phyloP scores from a whole-genome alignment of 768 basidiomycete species.

The Brasilioporus rufonigricans region DNA sequence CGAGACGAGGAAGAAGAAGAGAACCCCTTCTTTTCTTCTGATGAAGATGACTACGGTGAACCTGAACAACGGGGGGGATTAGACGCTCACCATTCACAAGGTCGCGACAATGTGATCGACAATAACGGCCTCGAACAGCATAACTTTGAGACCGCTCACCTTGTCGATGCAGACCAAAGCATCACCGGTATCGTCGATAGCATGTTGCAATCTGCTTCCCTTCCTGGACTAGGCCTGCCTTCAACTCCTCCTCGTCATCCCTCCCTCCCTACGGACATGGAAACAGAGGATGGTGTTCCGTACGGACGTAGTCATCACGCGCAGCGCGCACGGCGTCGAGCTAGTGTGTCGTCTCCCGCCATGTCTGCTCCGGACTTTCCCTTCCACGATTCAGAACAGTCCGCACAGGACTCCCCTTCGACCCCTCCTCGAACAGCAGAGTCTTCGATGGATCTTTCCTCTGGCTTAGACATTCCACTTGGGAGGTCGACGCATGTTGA shows the following conservation, averaged over 20 bases:
- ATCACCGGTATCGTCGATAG: constrained; percentile 72
- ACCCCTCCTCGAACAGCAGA: constrained; percentile 22
- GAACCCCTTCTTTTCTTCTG: constrained; percentile 44
- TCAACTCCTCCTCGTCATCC: constrained; percentile 37
- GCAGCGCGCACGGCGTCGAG: constrained; percentile 43
- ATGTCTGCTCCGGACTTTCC: constrained; percentile 38
- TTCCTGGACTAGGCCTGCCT: constrained; percentile 25
- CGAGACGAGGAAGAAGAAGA: constrained; percentile 57
- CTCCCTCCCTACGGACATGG: constrained; percentile 48
- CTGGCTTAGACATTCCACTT: constrained; percentile 24
- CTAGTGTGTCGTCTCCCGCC: constrained; percentile 32
- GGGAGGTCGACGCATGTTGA: constrained; percentile 42
- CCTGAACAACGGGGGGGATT: constrained; percentile 10
- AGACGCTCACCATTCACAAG: constrained; percentile 16
- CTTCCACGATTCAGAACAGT: constrained; percentile 21
- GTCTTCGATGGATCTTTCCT: constrained; percentile 24
- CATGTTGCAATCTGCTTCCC: constrained; percentile 47
- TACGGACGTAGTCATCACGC: constrained; percentile 64
- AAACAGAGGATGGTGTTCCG: constrained; percentile 62
- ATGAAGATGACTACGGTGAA: constrained; percentile 32
- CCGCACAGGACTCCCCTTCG: constrained; percentile 15
- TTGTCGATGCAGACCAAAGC: constrained; percentile 48
- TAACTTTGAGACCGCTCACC: constrained; percentile 42
- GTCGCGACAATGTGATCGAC: not conserved
- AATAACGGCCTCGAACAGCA: constrained; percentile 10